Evolutionary conservation across 805 yeast species (phyloP).

Genomic region (Debaryomyces castellii): DNA sequence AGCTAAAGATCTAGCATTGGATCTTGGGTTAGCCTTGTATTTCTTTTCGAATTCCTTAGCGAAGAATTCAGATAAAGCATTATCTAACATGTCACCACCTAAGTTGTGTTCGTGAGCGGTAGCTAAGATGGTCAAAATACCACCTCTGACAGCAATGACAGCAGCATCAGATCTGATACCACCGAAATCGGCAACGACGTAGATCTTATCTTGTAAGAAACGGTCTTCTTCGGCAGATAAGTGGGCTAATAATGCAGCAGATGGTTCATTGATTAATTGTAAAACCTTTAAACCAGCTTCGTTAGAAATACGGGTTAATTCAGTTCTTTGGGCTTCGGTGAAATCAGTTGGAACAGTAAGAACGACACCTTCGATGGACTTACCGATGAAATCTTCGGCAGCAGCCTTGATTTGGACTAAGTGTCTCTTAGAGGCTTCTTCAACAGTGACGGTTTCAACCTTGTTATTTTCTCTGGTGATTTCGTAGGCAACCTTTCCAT

Average conservation of each 20-base stretch:
- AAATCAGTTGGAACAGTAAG: constrained; percentile 90
- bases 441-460: constrained; percentile 61
- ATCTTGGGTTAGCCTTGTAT: constrained; percentile 74
- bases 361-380: constrained; percentile 75
- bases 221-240: constrained; percentile 49
- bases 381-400: constrained; percentile 91
- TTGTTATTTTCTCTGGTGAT: constrained; percentile 50
- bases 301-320: constrained; percentile 58
- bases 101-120: constrained; percentile 78
- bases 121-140: constrained; percentile 83
- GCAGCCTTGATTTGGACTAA: constrained; percentile 77
- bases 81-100: constrained; percentile 89
- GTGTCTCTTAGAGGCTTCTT: constrained; percentile 82
- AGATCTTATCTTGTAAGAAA: constrained; percentile 63
- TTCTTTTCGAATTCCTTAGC: constrained; percentile 95
- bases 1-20: constrained; percentile 80
- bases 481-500: constrained; percentile 70
- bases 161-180: constrained; percentile 95
- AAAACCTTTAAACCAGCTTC: constrained; percentile 76
- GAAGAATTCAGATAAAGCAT: constrained; percentile 73
- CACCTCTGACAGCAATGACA: constrained; percentile 89
- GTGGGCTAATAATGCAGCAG: constrained; percentile 88
- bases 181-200: constrained; percentile 95
- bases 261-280: constrained; percentile 90
- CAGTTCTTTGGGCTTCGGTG: constrained; percentile 67